These are phyloP conservation scores for Cytospora piceicola DNA, from an alignment of 2,329 filamentous ascomycete species.

Conservation along the genomic window DNA sequence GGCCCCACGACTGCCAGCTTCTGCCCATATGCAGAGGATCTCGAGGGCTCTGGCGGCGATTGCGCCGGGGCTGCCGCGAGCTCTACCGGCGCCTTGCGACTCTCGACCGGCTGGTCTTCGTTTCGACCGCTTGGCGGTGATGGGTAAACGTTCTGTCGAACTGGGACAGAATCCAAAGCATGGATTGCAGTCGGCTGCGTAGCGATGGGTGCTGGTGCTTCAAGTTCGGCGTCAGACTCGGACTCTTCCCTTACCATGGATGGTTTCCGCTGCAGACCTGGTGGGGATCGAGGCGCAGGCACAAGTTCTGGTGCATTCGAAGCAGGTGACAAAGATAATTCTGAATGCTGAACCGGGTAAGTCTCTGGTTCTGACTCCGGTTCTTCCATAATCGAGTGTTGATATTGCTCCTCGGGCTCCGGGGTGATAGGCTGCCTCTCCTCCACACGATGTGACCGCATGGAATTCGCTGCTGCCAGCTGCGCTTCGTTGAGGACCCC, in stretches of 20 bases:
- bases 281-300: constrained; percentile 2
- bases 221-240: constrained; percentile 35
- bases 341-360: not conserved
- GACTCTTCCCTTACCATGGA: constrained; percentile 50
- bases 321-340: constrained; percentile 21
- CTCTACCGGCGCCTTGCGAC: constrained; percentile 6
- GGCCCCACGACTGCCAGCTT: constrained; percentile 25
- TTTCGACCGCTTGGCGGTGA: constrained; percentile 28
- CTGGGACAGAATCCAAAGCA: constrained; percentile 42
- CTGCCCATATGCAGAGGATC: constrained; percentile 18
- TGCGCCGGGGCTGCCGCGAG: constrained; percentile 23
- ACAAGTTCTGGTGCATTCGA: constrained; percentile 26
- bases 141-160: constrained; percentile 38
- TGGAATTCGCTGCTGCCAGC: constrained; percentile 25
- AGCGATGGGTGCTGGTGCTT: constrained; percentile 21
- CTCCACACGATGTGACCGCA: constrained; percentile 29
- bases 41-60: constrained; percentile 25
- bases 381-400: constrained; percentile 20
- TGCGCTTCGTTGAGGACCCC: constrained; percentile 20
- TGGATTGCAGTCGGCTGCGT: constrained; percentile 36
- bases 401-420: constrained; percentile 27
- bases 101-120: constrained; percentile 15
- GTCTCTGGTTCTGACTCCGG: no score
- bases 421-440: constrained; percentile 32
- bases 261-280: constrained; percentile 42